phyloP scores from a whole-genome alignment of 345 rosid species.

The Punica granatum region DNA sequence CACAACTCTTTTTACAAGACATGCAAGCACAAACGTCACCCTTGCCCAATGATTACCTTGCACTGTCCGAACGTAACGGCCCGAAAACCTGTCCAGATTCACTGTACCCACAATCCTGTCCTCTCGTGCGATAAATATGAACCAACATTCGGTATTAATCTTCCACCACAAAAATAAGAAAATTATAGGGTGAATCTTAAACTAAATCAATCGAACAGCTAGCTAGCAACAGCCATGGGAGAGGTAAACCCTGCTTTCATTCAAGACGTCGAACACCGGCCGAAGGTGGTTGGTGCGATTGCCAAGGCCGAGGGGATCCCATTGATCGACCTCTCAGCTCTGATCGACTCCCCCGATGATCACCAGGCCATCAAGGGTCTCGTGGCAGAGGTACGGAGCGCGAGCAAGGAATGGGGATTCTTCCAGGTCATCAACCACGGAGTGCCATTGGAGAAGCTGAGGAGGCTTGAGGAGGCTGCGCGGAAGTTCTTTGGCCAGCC shows the following conservation, averaged over 20 bases:
- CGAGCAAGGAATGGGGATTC: conserved; percentile 58
- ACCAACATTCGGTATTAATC: not conserved
- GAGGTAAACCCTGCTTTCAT: conserved; percentile 39
- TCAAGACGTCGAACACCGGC: conserved; percentile 35
- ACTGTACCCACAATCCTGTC: not conserved
- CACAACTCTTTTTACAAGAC: not conserved
- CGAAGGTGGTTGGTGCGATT: conserved; percentile 8
- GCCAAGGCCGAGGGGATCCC: conserved; percentile 37
- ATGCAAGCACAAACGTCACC: not conserved
- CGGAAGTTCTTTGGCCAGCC: conserved; percentile 40
- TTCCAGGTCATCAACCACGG: conserved; percentile 33
- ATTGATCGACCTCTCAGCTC: conserved; percentile 32
- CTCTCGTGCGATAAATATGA: not conserved
- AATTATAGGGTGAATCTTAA: not conserved
- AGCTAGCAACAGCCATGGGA: conserved; percentile 14
- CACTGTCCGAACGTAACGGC: too few species aligned
- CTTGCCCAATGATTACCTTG: not conserved
- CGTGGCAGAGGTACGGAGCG: conserved; percentile 33
- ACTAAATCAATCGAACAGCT: too few species aligned
- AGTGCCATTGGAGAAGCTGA: conserved; percentile 21
- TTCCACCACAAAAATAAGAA: not conserved
- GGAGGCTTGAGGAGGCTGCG: conserved; percentile 19
- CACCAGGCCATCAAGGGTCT: conserved; percentile 8
- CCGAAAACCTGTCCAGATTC: too few species aligned
- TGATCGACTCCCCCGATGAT: conserved; percentile 8